phyloP scores from a whole-genome alignment of 2,329 filamentous ascomycete species.

The Zymoseptoria crescenta region DNA sequence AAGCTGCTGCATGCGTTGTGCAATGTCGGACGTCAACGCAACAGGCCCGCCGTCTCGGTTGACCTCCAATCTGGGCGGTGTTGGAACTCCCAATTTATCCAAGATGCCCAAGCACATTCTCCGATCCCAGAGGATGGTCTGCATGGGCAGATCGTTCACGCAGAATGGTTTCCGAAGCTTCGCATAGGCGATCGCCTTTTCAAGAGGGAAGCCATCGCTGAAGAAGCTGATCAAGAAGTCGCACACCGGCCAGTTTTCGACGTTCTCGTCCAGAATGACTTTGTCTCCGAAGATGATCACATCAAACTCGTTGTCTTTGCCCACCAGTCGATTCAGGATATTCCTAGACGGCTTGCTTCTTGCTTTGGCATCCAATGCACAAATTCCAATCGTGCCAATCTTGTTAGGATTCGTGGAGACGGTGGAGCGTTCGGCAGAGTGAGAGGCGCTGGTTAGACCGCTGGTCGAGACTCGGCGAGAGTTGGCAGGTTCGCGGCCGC shows the following conservation, averaged over 20 bases:
- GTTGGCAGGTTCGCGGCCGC: constrained; percentile 44
- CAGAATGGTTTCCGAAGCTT: constrained; percentile 91
- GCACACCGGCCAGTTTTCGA: constrained; percentile 93
- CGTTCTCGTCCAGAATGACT: constrained; percentile 91
- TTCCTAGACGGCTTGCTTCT: constrained; percentile 95
- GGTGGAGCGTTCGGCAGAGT: constrained; percentile 60
- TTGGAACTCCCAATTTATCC: constrained; percentile 82
- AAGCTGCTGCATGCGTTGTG: constrained; percentile 69
- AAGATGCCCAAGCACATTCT: constrained; percentile 81
- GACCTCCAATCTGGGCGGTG: constrained; percentile 80
- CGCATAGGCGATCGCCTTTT: constrained; percentile 94
- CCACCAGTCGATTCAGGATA: constrained; percentile 85
- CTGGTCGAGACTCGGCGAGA: constrained; percentile 75
- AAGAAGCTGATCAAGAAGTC: constrained; percentile 98
- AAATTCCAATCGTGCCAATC: constrained; percentile 75
- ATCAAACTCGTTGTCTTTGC: constrained; percentile 88
- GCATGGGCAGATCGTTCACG: constrained; percentile 96
- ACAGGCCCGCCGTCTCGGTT: constrained; percentile 85
- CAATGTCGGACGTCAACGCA: constrained; percentile 69
- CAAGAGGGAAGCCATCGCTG: constrained; percentile 90
- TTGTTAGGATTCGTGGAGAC: constrained; percentile 46
- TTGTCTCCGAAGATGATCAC: constrained; percentile 98
- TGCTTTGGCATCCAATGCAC: constrained; percentile 90
- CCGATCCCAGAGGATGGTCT: constrained; percentile 93
- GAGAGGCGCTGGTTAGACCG: constrained; percentile 73